Conservation (phyloP, 768 basidiomycete genomes). For the Lactarius vividus region DNA sequence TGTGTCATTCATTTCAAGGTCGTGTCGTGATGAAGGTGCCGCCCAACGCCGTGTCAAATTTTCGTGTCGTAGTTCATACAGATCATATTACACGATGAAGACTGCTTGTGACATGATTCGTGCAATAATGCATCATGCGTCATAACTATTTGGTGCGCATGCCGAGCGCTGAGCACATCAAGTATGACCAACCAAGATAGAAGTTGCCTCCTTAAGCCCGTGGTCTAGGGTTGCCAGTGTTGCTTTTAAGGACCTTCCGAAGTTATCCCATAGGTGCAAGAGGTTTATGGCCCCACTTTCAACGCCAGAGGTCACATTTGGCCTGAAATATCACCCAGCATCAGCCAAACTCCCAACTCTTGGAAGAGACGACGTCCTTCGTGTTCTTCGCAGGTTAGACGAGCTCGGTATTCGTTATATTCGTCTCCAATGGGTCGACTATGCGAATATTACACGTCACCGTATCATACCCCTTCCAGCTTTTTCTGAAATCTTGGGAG, state of each 20-base stretch:
- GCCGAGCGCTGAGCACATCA: no score
- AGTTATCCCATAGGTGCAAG: neutral
- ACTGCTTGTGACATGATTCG: no score
- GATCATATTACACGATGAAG: no score
- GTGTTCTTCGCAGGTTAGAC: neutral
- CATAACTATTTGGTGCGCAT: no score
- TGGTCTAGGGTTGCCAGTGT: neutral
- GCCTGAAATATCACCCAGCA: constrained; percentile 16
- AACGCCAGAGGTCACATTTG: constrained; percentile 2
- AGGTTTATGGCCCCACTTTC: neutral
- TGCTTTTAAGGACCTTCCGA: no score
- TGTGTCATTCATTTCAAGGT: no score
- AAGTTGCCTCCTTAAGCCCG: no score
- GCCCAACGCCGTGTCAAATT: no score
- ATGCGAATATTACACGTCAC: constrained; percentile 54
- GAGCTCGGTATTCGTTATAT: constrained; percentile 29
- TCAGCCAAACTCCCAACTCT: constrained; percentile 8
- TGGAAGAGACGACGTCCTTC: neutral
- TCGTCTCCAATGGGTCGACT: constrained; percentile 67
- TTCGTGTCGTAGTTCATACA: no score
- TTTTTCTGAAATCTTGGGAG: constrained; percentile 51
- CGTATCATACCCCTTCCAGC: constrained; percentile 56
- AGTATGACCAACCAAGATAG: no score
- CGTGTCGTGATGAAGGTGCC: no score
- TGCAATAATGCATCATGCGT: no score